Evolutionary conservation across 2,329 filamentous ascomycete species (phyloP), one percentile per base, ranked within the genome.

Genomic region (Arthroderma uncinatum): DNA sequence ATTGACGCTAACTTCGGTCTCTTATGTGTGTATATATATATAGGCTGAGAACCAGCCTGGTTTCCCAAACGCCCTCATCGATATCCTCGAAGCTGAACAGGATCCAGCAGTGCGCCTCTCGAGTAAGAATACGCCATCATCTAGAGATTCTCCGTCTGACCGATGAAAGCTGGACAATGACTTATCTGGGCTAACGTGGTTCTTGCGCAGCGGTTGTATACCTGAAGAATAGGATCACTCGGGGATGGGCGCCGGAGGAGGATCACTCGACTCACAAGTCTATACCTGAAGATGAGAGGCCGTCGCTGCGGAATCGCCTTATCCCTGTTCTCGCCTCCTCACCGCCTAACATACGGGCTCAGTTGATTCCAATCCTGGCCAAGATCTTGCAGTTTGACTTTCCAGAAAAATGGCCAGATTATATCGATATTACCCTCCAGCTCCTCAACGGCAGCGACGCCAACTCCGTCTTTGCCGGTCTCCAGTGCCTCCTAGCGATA

Each of bases 331-430:
- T 98, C 67, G 91, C 90, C 62, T 79, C 85, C 61, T 87, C 90
- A 47, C 83, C 84, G 61, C 83, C 86, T 53, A 84, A 86, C 66
- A 85, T 96, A 65, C 90, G 93, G 71, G 85, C 91, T 63, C 93
- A 98, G 75, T 84, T 98, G 64, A 85, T 97, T 62, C 91, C 94
- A 60, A 85, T 94, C 65, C 85, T 98, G 58, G 90, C 96, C 76
- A 94, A 95, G 74, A 92, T 98, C 68, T 82, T 98, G 62, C 89
- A 95, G 74, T 87, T 86, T 77, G 93, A 98, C 73, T 98, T 96
- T 72, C 93, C 93, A 57, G 82, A 86, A 66, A 85, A 86, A 76
- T 98, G 93, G 93, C 93, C 93, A 52, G 83, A 85, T 57, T 97
- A 96, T 72, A 85, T 97, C 78, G 86, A 94, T 68, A 89, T 94